A percentile compares a stretch with the other conserved stretches of the same genome.
These are phyloP conservation scores for Kwoniella heveanensis DNA, from an alignment of 768 basidiomycete species.

Conservation along the genomic window DNA sequence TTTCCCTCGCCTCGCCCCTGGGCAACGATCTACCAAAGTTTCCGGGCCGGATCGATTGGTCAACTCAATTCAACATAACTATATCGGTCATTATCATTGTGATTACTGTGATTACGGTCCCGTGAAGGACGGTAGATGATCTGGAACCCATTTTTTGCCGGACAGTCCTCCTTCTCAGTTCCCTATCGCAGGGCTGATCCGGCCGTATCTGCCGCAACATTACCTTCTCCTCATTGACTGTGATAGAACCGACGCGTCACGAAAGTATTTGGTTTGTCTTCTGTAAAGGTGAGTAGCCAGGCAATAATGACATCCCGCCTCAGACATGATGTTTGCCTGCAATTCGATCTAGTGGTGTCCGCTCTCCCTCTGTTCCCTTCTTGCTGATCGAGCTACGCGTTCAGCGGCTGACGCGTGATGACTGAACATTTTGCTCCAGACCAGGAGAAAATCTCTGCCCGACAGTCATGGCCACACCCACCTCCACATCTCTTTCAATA, in stretches of 20 bases:
- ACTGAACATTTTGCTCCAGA: background rate
- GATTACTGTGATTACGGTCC: background rate
- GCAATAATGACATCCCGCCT: too few relatives aligned
- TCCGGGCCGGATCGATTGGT: background rate
- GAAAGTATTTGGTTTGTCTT: background rate
- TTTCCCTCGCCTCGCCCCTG: background rate
- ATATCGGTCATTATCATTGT: too few relatives aligned
- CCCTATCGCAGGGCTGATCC: background rate
- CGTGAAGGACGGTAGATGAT: background rate
- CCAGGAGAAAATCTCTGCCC: conserved; percentile 1
- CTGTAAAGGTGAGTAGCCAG: background rate
- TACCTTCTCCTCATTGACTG: background rate
- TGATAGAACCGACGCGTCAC: background rate
- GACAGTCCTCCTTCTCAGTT: background rate
- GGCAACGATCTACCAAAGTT: background rate
- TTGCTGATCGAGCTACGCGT: background rate
- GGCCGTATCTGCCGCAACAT: background rate
- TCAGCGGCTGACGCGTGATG: background rate
- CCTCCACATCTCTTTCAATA: conserved; percentile 16
- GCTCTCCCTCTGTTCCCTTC: too few relatives aligned
- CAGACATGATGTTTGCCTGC: too few relatives aligned
- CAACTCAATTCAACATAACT: background rate
- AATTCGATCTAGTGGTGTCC: too few relatives aligned
- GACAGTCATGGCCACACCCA: conserved; percentile 19
- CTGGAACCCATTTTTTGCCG: background rate